These are phyloP conservation scores for Tetrapisispora fleetii DNA, from an alignment of 805 yeast species.

Conservation along the genomic window DNA sequence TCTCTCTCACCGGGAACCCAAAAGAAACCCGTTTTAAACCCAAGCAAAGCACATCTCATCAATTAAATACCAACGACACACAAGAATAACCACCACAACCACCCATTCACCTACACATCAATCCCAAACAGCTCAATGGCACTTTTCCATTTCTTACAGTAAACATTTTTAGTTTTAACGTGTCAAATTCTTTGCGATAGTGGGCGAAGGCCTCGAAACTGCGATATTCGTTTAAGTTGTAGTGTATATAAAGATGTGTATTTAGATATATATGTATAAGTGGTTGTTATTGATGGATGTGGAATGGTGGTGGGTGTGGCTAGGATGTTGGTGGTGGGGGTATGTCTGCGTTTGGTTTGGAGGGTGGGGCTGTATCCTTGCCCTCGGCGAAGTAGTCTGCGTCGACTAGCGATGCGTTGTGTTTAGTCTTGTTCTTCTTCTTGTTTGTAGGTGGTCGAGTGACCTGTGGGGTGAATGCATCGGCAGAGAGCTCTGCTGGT, in stretches of 20 bases:
- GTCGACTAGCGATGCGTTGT: slow-evolving; percentile 2
- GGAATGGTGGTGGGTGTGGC: too few relatives aligned
- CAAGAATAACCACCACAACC: too few relatives aligned
- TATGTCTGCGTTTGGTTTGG: not conserved
- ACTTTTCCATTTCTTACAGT: too few relatives aligned
- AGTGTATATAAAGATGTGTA: too few relatives aligned
- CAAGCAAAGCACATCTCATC: too few relatives aligned
- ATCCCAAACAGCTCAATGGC: too few relatives aligned
- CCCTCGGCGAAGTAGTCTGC: slow-evolving; percentile 26
- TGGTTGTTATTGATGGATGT: too few relatives aligned
- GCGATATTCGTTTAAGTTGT: not conserved
- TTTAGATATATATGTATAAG: not conserved
- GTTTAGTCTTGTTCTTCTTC: slow-evolving; percentile 11
- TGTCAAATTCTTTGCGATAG: not conserved
- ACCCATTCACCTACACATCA: too few relatives aligned
- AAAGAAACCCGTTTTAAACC: too few relatives aligned
- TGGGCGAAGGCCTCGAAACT: not conserved
- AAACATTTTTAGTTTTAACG: slow-evolving; percentile 29
- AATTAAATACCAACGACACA: too few relatives aligned
- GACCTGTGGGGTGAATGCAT: slow-evolving; percentile 14
- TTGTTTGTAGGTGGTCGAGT: slow-evolving; percentile 10
- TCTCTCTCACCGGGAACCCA: too few relatives aligned
- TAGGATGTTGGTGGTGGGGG: not conserved
- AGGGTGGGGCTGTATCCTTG: slow-evolving; percentile 37
- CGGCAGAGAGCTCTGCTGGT: slow-evolving; percentile 7